Base-by-base conservation (phyloP, 108 stramenopile species). In the Conticribra weissflogii region DNA sequence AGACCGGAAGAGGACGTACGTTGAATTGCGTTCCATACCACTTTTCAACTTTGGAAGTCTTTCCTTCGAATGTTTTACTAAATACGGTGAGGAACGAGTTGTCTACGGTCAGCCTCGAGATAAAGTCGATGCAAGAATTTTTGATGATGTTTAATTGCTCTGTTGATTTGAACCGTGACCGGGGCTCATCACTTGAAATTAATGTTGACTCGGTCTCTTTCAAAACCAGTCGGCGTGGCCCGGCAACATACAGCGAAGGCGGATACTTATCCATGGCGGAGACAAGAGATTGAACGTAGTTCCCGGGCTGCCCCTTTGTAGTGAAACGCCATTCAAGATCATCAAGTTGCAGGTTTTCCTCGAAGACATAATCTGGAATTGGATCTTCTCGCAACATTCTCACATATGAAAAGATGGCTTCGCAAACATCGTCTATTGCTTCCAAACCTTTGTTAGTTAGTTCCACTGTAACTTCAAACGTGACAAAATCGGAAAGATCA, bases 21-120 rank as follows among this genome's bases (percentile, higher is more conserved):
- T 76, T 72, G 65, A 85, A 93, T 56, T 92, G 80, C 16, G 91
- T 90, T 18, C 92, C 92, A 65, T 94, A 92, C 95, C 93, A 93
- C 44, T 86, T 78, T 66, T 93, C 92, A 48, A 66, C 73, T 54
- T 82, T 54, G 25, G 81, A 64, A 28, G 90, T 90, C 57, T 85
- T 72, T 3, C 85, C 83, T 55, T 88, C 79, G 64, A 88, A 91
- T 19, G 83, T 62, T 60, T 90, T 91, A 59, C 86, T 87, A 16
- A 93, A 64, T 3, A 89, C 78, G 1, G 92, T 91, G 3, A 89
- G 44, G 54, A 93, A 80, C 12, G 79, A 85, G 56, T 89, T 87
- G 36, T 93, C 87, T 15, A 89, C 83, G 3, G 88, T 86, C 59
- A 93, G 59, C n/a, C 79, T 65, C 7, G 74, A 50, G 19, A 83